Percentiles rank a stretch among this genome's conserved stretches.
phyloP scores from a whole-genome alignment of 2,329 filamentous ascomycete species.

The Pleomassaria siparia region DNA sequence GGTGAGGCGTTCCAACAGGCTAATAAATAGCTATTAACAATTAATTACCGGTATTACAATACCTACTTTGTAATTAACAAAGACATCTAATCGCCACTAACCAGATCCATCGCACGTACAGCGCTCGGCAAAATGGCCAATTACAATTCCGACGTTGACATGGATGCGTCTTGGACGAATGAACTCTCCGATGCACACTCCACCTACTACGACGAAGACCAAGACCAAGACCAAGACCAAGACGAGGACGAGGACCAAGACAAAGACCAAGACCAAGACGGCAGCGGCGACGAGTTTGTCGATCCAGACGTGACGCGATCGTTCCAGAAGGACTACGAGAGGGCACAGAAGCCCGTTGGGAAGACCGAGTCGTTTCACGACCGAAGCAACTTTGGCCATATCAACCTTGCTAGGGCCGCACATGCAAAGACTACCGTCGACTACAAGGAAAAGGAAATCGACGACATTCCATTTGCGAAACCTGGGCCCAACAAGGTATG shows the following conservation, averaged over 20 bases:
- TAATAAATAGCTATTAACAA: too few relatives aligned
- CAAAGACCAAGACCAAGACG: background rate
- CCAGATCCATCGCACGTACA: constrained; percentile 20
- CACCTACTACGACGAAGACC: background rate
- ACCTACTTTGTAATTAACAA: too few relatives aligned
- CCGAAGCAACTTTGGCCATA: background rate
- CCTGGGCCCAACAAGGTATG: background rate
- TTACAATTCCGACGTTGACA: constrained; percentile 1
- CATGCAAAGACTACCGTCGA: background rate
- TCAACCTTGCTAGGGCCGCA: background rate
- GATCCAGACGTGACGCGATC: background rate
- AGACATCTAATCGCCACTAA: constrained; percentile 17
- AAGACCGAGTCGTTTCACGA: background rate
- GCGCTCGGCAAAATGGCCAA: constrained; percentile 23
- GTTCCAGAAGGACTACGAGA: constrained; percentile 2
- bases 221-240: background rate
- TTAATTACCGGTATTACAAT: too few relatives aligned
- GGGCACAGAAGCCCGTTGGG: constrained; percentile 2
- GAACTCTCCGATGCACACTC: background rate
- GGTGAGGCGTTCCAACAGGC: constrained; percentile 1
- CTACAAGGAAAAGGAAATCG: background rate
- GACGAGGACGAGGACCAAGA: background rate
- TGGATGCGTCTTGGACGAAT: background rate
- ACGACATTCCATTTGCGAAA: background rate
- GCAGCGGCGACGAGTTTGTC: constrained; percentile 1